Conservation (phyloP, 306 rosid species). For the Boehmeria nivea region DNA sequence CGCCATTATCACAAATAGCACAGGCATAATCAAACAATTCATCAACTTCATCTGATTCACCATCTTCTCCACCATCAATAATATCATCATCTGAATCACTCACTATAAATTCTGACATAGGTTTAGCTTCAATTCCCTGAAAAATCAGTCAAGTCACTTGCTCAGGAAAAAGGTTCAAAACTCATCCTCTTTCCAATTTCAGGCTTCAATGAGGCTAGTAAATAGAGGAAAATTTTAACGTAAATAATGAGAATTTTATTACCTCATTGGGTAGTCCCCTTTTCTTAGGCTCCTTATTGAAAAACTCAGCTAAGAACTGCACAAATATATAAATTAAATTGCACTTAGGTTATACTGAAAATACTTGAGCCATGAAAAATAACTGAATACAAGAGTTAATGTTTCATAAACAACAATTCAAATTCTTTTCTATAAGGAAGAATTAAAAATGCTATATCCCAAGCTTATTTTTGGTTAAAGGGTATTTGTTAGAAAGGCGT, state of each 20-base stretch:
- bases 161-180: conserved; percentile 9
- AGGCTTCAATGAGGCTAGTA: not conserved
- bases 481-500: not conserved
- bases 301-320: conserved; percentile 60
- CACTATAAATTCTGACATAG: conserved; percentile 63
- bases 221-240: not conserved
- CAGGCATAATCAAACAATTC: conserved; percentile 79
- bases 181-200: no score
- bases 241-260: not conserved
- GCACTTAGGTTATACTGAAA: not conserved
- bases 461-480: not conserved
- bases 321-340: conserved; percentile 28
- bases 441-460: not conserved
- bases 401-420: not conserved
- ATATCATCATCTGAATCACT: conserved; percentile 44
- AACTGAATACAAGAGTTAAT: not conserved
- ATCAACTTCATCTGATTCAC: conserved; percentile 50
- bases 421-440: not conserved
- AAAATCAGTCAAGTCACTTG: conserved; percentile 14
- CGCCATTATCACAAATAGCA: conserved; percentile 90
- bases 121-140: conserved; percentile 48
- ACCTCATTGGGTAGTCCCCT: conserved; percentile 58
- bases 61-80: conserved; percentile 44
- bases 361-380: not conserved
- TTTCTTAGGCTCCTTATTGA: conserved; percentile 39